Conservation (phyloP, 192 early-diverging fungal species). For the Entophlyctis luteolus region DNA sequence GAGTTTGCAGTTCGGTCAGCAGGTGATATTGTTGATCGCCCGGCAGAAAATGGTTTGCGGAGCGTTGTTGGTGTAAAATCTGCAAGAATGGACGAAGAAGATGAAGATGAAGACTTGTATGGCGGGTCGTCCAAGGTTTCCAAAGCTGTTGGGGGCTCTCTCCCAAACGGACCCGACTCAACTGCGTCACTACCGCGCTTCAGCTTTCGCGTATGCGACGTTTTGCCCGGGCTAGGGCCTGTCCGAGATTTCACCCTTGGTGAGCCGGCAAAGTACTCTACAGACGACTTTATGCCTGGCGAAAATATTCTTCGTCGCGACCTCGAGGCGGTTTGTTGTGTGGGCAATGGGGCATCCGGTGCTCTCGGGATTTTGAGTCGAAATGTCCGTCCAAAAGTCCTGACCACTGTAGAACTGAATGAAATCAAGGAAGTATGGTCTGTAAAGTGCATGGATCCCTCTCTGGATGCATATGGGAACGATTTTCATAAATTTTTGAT, state of each 20-base stretch:
- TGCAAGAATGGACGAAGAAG: conserved; percentile 29
- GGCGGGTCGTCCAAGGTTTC: conserved; percentile 25
- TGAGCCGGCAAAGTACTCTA: conserved; percentile 40
- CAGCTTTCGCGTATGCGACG: conserved; percentile 70
- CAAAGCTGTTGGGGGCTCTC: neutral
- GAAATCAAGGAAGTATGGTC: conserved; percentile 66
- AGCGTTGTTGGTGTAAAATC: neutral
- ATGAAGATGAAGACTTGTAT: conserved; percentile 39
- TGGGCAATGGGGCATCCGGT: conserved; percentile 55
- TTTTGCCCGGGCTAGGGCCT: conserved; percentile 72
- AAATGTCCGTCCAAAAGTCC: conserved; percentile 58
- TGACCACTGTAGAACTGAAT: conserved; percentile 52
- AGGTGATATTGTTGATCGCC: neutral
- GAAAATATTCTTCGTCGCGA: conserved; percentile 10
- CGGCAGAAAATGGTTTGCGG: neutral
- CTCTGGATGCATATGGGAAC: neutral
- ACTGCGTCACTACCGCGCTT: conserved; percentile 42
- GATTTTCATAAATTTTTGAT: conserved; percentile 47
- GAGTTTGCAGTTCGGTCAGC: neutral
- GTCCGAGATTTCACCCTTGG: conserved; percentile 73
- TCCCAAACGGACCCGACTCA: neutral
- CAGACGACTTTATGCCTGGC: conserved; percentile 26
- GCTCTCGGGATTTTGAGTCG: conserved; percentile 57
- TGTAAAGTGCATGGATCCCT: conserved; percentile 52
- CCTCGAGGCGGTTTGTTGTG: conserved; percentile 60